Evolutionary conservation across 2,329 filamentous ascomycete species (phyloP).

Genomic region (Phialophora verrucosa): DNA sequence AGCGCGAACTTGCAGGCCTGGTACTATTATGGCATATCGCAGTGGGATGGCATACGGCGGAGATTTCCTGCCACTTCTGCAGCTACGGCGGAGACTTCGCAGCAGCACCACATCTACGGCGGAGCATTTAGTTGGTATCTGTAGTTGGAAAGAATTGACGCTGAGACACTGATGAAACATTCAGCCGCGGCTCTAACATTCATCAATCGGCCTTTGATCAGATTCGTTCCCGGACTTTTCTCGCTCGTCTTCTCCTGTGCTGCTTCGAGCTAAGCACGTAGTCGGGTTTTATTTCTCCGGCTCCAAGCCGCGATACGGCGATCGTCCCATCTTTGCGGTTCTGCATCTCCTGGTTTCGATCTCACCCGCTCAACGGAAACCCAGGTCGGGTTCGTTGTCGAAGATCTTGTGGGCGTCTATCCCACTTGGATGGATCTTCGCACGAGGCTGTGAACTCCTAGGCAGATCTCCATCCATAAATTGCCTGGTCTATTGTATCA

Average conservation of each 20-base stretch:
- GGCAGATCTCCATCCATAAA: not conserved
- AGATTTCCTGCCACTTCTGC: no score
- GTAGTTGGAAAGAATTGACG: not conserved
- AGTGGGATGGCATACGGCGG: no score
- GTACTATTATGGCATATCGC: no score
- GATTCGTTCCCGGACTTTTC: not conserved
- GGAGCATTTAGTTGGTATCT: not conserved
- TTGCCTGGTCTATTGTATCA: not conserved
- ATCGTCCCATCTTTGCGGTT: not conserved
- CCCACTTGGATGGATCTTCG: not conserved
- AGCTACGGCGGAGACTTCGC: not conserved
- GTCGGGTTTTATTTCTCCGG: not conserved
- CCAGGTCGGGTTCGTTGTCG: not conserved
- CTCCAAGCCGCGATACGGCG: not conserved
- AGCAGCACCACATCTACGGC: not conserved
- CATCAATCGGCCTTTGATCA: not conserved
- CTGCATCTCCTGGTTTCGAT: not conserved
- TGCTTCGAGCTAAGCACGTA: not conserved
- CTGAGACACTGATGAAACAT: not conserved
- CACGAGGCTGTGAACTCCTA: not conserved
- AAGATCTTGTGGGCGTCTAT: not conserved
- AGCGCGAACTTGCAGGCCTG: not conserved
- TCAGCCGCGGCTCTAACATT: not conserved
- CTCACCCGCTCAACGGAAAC: not conserved
- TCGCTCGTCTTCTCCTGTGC: not conserved